A percentile compares a stretch with the other conserved stretches of the same genome.
Conservation (phyloP, 495 filamentous ascomycete species). For the Lasiosphaeris hirsuta region DNA sequence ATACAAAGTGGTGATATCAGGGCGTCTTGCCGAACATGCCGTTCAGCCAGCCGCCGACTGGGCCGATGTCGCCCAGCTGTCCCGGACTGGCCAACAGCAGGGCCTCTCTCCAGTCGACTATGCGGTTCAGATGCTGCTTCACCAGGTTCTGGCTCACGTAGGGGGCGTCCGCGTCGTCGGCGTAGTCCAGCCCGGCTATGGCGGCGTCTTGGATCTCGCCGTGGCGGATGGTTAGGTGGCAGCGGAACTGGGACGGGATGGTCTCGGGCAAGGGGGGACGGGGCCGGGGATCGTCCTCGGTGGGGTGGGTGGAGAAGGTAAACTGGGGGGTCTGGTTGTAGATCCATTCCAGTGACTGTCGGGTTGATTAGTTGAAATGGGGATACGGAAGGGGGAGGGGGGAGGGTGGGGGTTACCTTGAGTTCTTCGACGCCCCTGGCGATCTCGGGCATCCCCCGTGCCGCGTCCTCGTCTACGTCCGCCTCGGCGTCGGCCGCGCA, state of each 20-base stretch:
- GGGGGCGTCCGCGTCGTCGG: conserved; percentile 8
- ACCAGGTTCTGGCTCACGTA: conserved; percentile 23
- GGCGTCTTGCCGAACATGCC: conserved; percentile 30
- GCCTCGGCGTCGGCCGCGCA: conserved; percentile 12
- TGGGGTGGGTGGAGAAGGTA: conserved; percentile 57
- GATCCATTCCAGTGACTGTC: conserved; percentile 69
- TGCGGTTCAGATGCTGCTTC: conserved; percentile 35
- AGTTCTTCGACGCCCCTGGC: conserved; percentile 59
- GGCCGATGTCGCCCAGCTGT: conserved; percentile 3
- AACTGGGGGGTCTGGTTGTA: conserved; percentile 85
- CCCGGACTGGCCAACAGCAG: conserved; percentile 8
- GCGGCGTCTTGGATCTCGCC: conserved; percentile 35
- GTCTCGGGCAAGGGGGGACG: conserved; percentile 42
- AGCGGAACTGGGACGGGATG: conserved; percentile 28
- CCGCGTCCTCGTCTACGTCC: conserved; percentile 38
- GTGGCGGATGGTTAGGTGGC: conserved; percentile 38
- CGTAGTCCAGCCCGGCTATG: conserved; percentile 17
- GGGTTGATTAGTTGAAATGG: neutral
- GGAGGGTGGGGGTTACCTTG: conserved; percentile 19
- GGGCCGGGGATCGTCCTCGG: conserved; percentile 52
- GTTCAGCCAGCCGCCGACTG: conserved; percentile 35
- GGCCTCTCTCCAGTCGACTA: conserved; percentile 37
- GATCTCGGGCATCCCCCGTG: conserved; percentile 38
- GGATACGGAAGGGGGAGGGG: too few species aligned
- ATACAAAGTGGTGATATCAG: neutral